Conservation (phyloP, 805 yeast genomes). For the Ogataea salicorniae region DNA sequence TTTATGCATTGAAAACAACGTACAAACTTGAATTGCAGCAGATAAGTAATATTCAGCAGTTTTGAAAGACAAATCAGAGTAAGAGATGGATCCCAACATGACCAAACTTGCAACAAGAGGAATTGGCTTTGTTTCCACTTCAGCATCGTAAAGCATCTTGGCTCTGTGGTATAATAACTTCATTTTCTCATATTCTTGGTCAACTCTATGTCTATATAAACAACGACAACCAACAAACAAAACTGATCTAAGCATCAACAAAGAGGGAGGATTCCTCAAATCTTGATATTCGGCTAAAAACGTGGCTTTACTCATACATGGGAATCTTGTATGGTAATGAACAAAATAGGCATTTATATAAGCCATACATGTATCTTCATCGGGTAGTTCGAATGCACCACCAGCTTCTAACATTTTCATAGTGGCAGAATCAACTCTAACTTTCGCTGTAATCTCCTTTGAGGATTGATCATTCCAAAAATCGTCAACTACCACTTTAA, state of each 20-base stretch:
- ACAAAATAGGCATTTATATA: constrained; percentile 54
- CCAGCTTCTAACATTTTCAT: constrained; percentile 54
- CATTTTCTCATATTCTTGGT: constrained; percentile 42
- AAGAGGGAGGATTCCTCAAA: constrained; percentile 49
- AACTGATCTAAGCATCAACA: constrained; percentile 54
- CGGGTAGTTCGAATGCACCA: constrained; percentile 67
- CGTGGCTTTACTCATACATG: constrained; percentile 54
- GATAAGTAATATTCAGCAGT: constrained; percentile 28
- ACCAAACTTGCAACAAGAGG: constrained; percentile 33
- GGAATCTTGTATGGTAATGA: constrained; percentile 60
- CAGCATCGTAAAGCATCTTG: constrained; percentile 62
- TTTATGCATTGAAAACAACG: constrained; percentile 65
- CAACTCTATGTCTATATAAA: neutral
- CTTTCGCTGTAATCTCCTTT: neutral
- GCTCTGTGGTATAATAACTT: constrained; percentile 46
- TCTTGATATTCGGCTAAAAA: constrained; percentile 55
- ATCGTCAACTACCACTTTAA: constrained; percentile 1
- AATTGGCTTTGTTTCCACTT: constrained; percentile 58
- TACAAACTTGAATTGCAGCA: constrained; percentile 61
- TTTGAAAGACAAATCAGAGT: constrained; percentile 41
- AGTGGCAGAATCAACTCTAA: constrained; percentile 33
- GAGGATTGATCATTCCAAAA: neutral
- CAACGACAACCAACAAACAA: constrained; percentile 51
- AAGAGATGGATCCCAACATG: constrained; percentile 22
- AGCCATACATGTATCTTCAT: constrained; percentile 49